Base-by-base conservation (phyloP, 1,284 basidiomycete species). In the Amylostereum areolatum region DNA sequence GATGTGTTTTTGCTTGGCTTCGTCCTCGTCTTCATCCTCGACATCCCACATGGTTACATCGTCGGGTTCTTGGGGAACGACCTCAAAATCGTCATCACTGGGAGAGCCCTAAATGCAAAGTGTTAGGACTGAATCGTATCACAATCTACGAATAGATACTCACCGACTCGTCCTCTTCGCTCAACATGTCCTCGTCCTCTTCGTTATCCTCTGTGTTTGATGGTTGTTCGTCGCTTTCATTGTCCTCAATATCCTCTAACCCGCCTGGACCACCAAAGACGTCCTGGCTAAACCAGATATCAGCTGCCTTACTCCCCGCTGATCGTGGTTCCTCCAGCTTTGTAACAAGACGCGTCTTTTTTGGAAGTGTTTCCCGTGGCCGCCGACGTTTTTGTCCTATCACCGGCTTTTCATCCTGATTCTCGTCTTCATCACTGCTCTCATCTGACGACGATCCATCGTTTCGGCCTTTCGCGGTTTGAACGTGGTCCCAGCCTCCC, bases 281-380 rank as follows among this genome's bases (percentile, higher is more conserved):
- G 46, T 89, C 87, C 66, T 98, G 97, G 61, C 92, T 89, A 67
- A 99, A 99, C 97, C 97, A 99, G 24, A 98, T 59, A 56, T 80
- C 71, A 0, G 84, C 70, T 34, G 75, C 73, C 41, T 74, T 72
- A 55, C 73, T 82, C 8, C 66, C 57, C 52, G 62, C 50, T 2
- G 57, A 51, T 51, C 65, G 63, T 3, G 68, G 64, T 43, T 64
- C 63, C 27, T 71, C 68, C n/a, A 73, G 61, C 40, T 68, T 62
- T 8, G 72, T 68, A 24, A 72, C 62, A 30, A 78, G 65, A 32
- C 73, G 63, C 54, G 54, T 63, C 53, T 66, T 70, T 62, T 61
- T 77, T 67, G 63, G 60, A 29, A 71, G 75, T 30, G 65, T 59
- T 43, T 66, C 65, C 61, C 61, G 66, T 45, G 35, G 52, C 50